phyloP scores from a whole-genome alignment of 2,329 filamentous ascomycete genomes.

The Pseudofabraea citricarpa region DNA sequence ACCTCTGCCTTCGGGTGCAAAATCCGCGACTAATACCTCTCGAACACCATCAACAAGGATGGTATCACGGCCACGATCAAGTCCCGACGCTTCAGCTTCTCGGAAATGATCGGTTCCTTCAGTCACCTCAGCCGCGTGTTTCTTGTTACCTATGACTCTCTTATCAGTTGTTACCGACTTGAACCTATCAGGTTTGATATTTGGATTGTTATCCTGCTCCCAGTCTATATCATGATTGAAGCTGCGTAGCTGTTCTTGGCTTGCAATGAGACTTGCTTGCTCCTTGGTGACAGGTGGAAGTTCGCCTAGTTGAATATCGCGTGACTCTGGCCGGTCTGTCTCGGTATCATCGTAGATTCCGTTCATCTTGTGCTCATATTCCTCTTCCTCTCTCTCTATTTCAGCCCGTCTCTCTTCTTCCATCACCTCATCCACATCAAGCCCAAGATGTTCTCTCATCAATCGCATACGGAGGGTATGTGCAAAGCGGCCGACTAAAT shows the following conservation, averaged over 20 bases:
- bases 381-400: conserved; percentile 46
- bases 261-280: conserved; percentile 43
- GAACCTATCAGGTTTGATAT: conserved; percentile 39
- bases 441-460: conserved; percentile 95
- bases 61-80: conserved; percentile 66
- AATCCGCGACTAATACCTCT: conserved; percentile 66
- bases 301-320: neutral
- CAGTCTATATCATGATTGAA: conserved; percentile 69
- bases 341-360: conserved; percentile 47
- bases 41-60: conserved; percentile 58
- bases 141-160: conserved; percentile 53
- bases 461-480: conserved; percentile 88
- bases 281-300: conserved; percentile 38
- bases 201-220: conserved; percentile 28
- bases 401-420: conserved; percentile 72
- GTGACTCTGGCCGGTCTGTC: neutral
- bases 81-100: conserved; percentile 53
- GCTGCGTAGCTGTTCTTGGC: conserved; percentile 54
- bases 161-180: conserved; percentile 38
- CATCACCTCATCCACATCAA: conserved; percentile 87
- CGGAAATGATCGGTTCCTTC: conserved; percentile 74
- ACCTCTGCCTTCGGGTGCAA: conserved; percentile 60
- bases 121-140: conserved; percentile 70
- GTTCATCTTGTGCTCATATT: conserved; percentile 56
- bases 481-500: conserved; percentile 85